These are phyloP conservation scores for Globisporangium spiculum DNA, from an alignment of 352 stramenopile species.

Conservation along the genomic window DNA sequence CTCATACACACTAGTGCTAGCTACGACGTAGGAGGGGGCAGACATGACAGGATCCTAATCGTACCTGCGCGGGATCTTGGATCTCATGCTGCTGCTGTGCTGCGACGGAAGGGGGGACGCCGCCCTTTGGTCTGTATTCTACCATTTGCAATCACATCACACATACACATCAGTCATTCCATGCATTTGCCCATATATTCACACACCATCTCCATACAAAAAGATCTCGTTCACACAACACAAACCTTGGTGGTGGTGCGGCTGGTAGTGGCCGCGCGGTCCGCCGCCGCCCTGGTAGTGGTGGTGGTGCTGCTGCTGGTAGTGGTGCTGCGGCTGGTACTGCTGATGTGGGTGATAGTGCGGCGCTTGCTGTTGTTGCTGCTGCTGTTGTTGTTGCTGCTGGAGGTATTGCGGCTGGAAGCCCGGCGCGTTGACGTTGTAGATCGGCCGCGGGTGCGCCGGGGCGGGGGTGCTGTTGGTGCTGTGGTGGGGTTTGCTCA, in stretches of 20 bases:
- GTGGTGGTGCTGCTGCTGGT: slow-evolving; percentile 35
- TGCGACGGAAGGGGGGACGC: not conserved
- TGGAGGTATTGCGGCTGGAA: slow-evolving; percentile 36
- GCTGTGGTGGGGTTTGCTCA: slow-evolving; percentile 42
- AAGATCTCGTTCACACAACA: not conserved
- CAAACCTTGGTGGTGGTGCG: slow-evolving; percentile 43
- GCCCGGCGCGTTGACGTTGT: slow-evolving; percentile 32
- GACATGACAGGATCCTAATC: not conserved
- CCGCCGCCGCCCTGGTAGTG: slow-evolving; percentile 26
- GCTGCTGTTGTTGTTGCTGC: slow-evolving; percentile 32
- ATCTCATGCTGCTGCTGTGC: slow-evolving; percentile 15
- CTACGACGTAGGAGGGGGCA: not conserved
- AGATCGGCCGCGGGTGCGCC: slow-evolving; percentile 19
- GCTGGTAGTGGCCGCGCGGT: slow-evolving; percentile 36
- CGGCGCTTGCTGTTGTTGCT: slow-evolving; percentile 31
- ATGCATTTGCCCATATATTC: not conserved
- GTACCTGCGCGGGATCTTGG: slow-evolving; percentile 18
- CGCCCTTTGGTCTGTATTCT: slow-evolving; percentile 24
- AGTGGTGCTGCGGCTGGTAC: slow-evolving; percentile 16
- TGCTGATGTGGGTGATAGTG: slow-evolving; percentile 28
- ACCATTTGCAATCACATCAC: not conserved
- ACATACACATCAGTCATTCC: not conserved
- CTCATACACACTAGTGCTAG: not conserved
- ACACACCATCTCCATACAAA: not conserved
- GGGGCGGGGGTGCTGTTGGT: slow-evolving; percentile 15